Percentiles rank a stretch among this genome's conserved stretches.
Evolutionary conservation across 148 eudicot genomes (phyloP).

Genomic region (Tetragonia tetragonoides): DNA sequence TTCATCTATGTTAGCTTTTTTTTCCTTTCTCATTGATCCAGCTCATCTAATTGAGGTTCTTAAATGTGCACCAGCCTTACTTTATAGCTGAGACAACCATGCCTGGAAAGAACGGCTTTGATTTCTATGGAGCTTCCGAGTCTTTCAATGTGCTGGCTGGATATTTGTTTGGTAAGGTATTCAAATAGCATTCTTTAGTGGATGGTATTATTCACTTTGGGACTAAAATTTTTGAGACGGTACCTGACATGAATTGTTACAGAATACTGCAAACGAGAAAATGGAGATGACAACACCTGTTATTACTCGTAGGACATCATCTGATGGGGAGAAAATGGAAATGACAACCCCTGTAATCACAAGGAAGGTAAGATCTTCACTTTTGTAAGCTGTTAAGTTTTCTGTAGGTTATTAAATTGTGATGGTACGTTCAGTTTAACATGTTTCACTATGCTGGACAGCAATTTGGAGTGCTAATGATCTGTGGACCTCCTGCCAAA

Average conservation of each 20-base stretch:
- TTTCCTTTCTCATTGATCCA: neutral
- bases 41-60: constrained; percentile 5
- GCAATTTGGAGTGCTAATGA: neutral
- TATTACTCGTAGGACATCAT: constrained; percentile 51
- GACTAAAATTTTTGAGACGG: neutral
- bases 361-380: constrained; percentile 42
- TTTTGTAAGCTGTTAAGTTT: constrained; percentile 1
- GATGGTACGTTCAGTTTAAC: neutral
- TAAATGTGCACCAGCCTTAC: constrained; percentile 51
- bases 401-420: neutral
- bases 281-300: constrained; percentile 99
- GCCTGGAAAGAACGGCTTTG: constrained; percentile 89
- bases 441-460: neutral
- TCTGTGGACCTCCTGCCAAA: constrained; percentile 9
- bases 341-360: constrained; percentile 97
- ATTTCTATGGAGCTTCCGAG: constrained; percentile 75
- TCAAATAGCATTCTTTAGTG: constrained; percentile 11
- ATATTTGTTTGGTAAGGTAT: constrained; percentile 99
- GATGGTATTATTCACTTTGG: neutral
- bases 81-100: constrained; percentile 85
- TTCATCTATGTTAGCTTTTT: neutral
- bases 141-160: constrained; percentile 88
- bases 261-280: constrained; percentile 67
- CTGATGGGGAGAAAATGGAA: constrained; percentile 81
- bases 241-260: constrained; percentile 21